phyloP scores from a whole-genome alignment of 257 asterid species.

The Salvia rosmarinus region DNA sequence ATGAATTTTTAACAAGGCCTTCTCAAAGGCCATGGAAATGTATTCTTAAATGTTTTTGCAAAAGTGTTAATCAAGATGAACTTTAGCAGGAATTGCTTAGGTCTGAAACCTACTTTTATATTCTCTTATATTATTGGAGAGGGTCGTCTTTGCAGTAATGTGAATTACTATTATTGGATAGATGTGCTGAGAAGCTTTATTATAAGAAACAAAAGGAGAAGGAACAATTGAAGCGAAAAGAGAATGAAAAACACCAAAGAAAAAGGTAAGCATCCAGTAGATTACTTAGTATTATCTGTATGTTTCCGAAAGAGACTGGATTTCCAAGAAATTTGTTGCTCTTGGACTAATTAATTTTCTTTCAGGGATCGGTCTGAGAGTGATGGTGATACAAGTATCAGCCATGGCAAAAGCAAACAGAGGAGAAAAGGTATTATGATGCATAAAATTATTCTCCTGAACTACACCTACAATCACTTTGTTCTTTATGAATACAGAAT shows the following conservation, averaged over 20 bases:
- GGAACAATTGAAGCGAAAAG: conserved; percentile 51
- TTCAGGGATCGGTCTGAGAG: conserved; percentile 73
- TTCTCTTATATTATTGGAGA: too few species aligned
- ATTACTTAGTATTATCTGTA: neutral
- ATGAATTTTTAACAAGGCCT: neutral
- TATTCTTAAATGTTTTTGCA: neutral
- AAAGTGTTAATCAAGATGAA: neutral
- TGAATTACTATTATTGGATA: conserved; percentile 45
- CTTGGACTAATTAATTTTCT: conserved; percentile 28
- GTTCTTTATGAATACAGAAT: conserved; percentile 17
- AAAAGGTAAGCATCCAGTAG: conserved; percentile 57
- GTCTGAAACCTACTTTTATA: neutral
- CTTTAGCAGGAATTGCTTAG: conserved; percentile 2
- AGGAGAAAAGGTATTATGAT: conserved; percentile 61
- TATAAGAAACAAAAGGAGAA: conserved; percentile 81
- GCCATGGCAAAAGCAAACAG: conserved; percentile 53
- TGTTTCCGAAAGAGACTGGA: conserved; percentile 4
- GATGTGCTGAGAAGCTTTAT: conserved; percentile 89
- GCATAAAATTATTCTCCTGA: conserved; percentile 10
- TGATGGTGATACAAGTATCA: conserved; percentile 52
- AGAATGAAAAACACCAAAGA: conserved; percentile 45
- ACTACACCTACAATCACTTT: conserved; percentile 3
- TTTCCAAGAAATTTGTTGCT: conserved; percentile 8
- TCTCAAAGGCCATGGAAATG: neutral
- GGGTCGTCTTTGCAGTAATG: too few species aligned